A percentile compares a stretch with the other conserved stretches of the same genome.
These are phyloP conservation scores for Grifola frondosa DNA, from an alignment of 1,284 basidiomycete genomes.

Conservation along the genomic window DNA sequence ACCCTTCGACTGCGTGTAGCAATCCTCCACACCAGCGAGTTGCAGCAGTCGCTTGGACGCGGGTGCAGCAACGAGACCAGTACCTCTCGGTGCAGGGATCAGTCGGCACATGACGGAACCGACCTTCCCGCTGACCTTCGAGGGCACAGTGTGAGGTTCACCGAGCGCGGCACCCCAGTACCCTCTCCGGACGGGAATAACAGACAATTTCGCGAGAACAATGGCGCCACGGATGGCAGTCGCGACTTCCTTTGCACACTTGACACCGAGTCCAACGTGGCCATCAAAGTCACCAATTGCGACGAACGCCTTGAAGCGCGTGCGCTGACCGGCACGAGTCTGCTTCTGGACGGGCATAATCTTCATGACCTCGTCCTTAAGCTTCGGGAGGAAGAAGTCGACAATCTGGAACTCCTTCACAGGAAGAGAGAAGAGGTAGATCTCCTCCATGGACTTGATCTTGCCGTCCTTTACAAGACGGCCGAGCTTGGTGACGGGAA, in stretches of 20 bases:
- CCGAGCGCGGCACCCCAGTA: conserved; percentile 99
- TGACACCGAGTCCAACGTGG: conserved; percentile 99
- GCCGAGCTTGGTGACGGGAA: conserved; percentile 98
- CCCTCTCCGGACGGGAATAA: conserved; percentile 95
- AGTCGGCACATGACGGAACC: conserved; percentile 99
- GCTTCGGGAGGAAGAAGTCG: conserved; percentile 95
- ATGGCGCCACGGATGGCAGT: conserved; percentile 99
- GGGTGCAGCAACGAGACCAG: conserved; percentile 99
- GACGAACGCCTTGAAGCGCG: conserved; percentile 99
- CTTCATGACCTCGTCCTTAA: conserved; percentile 99
- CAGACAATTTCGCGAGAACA: conserved; percentile 93
- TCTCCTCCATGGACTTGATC: conserved; percentile 99
- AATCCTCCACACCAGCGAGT: conserved; percentile 95
- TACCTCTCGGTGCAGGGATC: conserved; percentile 98
- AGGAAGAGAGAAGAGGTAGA: conserved; percentile 99
- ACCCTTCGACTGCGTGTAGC: conserved; percentile 96
- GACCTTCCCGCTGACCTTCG: conserved; percentile 98
- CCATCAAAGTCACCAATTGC: conserved; percentile 99
- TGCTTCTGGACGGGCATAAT: conserved; percentile 99
- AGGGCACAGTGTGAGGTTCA: conserved; percentile 98
- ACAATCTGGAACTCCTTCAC: conserved; percentile 99
- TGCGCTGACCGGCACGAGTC: conserved; percentile 99
- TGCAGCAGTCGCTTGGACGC: conserved; percentile 97
- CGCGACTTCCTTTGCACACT: conserved; percentile 99
- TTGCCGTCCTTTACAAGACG: conserved; percentile 99